A percentile compares a stretch with the other conserved stretches of the same genome.
Evolutionary conservation across 495 filamentous ascomycete genomes (phyloP).

Genomic region (Apiosordaria backusii): DNA sequence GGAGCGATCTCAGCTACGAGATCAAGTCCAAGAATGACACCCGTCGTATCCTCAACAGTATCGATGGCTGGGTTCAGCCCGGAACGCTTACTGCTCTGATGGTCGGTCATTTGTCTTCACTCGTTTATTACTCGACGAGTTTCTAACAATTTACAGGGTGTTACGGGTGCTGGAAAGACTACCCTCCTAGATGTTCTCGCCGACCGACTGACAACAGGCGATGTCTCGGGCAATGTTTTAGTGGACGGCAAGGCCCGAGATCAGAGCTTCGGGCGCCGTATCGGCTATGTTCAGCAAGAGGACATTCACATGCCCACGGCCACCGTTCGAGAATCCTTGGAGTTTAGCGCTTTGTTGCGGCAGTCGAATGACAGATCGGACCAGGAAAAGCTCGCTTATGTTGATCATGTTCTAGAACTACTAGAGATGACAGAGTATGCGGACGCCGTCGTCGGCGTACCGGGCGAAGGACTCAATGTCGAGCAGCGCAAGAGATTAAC

Average conservation of each 20-base stretch:
- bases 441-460: slow-evolving; percentile 76
- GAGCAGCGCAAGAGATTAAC: slow-evolving; percentile 62
- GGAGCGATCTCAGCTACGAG: slow-evolving; percentile 70
- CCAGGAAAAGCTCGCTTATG: slow-evolving; percentile 71
- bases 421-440: slow-evolving; percentile 73
- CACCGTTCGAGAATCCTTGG: slow-evolving; percentile 77
- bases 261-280: slow-evolving; percentile 66
- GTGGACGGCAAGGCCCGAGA: slow-evolving; percentile 66
- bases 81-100: slow-evolving; percentile 73
- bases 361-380: slow-evolving; percentile 60
- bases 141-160: slow-evolving; percentile 34
- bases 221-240: slow-evolving; percentile 66
- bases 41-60: slow-evolving; percentile 61
- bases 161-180: slow-evolving; percentile 73
- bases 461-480: slow-evolving; percentile 54
- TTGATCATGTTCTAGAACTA: slow-evolving; percentile 77
- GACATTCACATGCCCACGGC: slow-evolving; percentile 74
- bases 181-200: slow-evolving; percentile 61
- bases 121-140: slow-evolving; percentile 52
- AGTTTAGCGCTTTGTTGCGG: slow-evolving; percentile 72
- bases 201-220: slow-evolving; percentile 64
- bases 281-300: slow-evolving; percentile 78
- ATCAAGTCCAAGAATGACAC: slow-evolving; percentile 64
- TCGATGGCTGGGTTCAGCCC: slow-evolving; percentile 75
- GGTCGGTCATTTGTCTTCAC: slow-evolving; percentile 47